phyloP scores from a whole-genome alignment of 2,329 filamentous ascomycete genomes.

The Aspergillus latus region DNA sequence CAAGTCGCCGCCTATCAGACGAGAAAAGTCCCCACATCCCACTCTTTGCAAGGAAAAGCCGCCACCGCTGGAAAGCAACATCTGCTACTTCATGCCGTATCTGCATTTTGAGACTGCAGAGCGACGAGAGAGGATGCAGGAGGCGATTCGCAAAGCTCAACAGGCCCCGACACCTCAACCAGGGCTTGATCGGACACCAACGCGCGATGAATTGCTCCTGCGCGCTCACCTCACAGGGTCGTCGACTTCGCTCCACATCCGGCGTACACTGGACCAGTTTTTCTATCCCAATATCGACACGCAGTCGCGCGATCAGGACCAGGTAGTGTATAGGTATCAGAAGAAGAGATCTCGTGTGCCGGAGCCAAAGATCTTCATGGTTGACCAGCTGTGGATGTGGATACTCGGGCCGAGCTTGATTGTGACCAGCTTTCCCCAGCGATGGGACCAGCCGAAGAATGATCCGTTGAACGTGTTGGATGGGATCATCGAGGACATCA shows the following conservation, averaged over 20 bases:
- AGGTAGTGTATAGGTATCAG: constrained; percentile 64
- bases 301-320: constrained; percentile 58
- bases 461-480: constrained; percentile 65
- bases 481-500: constrained; percentile 62
- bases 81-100: constrained; percentile 60
- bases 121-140: constrained; percentile 57
- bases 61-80: constrained; percentile 24
- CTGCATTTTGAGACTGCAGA: constrained; percentile 64
- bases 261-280: constrained; percentile 65
- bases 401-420: constrained; percentile 59
- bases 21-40: constrained; percentile 32
- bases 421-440: constrained; percentile 47
- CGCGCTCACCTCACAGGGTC: constrained; percentile 40
- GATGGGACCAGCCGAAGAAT: constrained; percentile 56
- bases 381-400: constrained; percentile 69
- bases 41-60: constrained; percentile 41
- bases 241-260: constrained; percentile 51
- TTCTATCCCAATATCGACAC: constrained; percentile 64
- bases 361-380: constrained; percentile 65
- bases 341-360: constrained; percentile 35
- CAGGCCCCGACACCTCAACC: constrained; percentile 30
- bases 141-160: constrained; percentile 48
- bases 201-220: constrained; percentile 37
- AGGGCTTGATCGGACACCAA: constrained; percentile 32
- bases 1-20: constrained; percentile 35